Evolutionary conservation across 768 basidiomycete genomes (phyloP).

Genomic region (Leccinum uliginosum): DNA sequence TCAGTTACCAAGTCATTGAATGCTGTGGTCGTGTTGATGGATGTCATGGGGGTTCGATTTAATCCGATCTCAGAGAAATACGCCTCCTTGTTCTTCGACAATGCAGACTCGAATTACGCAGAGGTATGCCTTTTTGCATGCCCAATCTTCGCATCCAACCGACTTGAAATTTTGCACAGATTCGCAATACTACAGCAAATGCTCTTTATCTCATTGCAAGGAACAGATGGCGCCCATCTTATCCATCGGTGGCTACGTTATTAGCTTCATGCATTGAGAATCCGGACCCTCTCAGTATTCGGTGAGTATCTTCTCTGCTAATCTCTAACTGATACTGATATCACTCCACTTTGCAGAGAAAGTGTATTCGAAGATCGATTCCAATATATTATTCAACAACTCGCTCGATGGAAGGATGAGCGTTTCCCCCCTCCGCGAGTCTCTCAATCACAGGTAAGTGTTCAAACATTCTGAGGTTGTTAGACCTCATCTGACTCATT

Average conservation of each 20-base stretch:
- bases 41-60: constrained; percentile 63
- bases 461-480: not conserved
- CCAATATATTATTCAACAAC: constrained; percentile 47
- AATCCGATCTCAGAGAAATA: constrained; percentile 64
- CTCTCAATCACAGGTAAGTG: constrained; percentile 66
- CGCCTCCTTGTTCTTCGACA: constrained; percentile 64
- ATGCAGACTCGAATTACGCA: constrained; percentile 78
- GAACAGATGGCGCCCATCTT: constrained; percentile 66
- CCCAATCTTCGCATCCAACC: not conserved
- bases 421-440: constrained; percentile 84
- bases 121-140: constrained; percentile 47
- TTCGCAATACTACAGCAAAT: constrained; percentile 65
- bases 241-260: constrained; percentile 51
- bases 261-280: constrained; percentile 48
- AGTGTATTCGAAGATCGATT: constrained; percentile 56
- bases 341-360: constrained; percentile 35
- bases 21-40: constrained; percentile 62
- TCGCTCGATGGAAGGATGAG: constrained; percentile 69
- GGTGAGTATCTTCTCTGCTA: constrained; percentile 34
- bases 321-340: not conserved
- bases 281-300: constrained; percentile 57
- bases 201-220: constrained; percentile 54
- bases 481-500: constrained; percentile 11
- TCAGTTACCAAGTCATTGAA: constrained; percentile 75
- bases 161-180: constrained; percentile 36